These are phyloP conservation scores for Lasiodiplodia hormozganensis DNA, from an alignment of 2,329 filamentous ascomycete genomes.

Conservation along the genomic window DNA sequence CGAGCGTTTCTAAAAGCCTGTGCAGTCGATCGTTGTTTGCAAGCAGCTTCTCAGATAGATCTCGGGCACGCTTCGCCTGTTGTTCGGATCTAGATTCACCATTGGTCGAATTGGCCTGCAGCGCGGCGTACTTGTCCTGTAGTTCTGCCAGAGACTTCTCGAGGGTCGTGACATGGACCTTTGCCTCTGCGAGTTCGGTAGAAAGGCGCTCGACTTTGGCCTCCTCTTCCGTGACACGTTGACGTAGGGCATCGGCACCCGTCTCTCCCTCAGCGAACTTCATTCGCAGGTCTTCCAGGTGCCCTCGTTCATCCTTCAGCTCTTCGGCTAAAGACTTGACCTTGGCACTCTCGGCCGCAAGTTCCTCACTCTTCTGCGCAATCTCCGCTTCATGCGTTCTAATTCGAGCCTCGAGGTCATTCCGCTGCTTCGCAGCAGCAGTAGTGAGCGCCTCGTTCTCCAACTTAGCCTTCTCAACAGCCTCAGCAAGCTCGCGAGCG, in stretches of 20 bases:
- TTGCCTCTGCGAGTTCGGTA: constrained; percentile 75
- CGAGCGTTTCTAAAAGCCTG: constrained; percentile 83
- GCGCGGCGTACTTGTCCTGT: constrained; percentile 67
- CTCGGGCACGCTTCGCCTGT: constrained; percentile 76
- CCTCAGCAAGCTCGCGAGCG: constrained; percentile 53
- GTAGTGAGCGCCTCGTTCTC: constrained; percentile 53
- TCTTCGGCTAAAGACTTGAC: constrained; percentile 56
- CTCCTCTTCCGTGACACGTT: constrained; percentile 78
- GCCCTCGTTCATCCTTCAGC: constrained; percentile 70
- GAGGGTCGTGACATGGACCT: constrained; percentile 76
- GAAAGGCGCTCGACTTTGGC: constrained; percentile 70
- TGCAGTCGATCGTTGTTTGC: constrained; percentile 84
- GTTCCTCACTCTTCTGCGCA: constrained; percentile 48
- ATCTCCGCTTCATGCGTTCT: constrained; percentile 48
- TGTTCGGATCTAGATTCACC: constrained; percentile 41
- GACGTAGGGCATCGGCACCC: constrained; percentile 78
- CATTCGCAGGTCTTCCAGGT: constrained; percentile 71
- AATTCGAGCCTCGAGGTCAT: constrained; percentile 44
- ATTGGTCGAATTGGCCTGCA: constrained; percentile 54
- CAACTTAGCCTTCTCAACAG: constrained; percentile 54
- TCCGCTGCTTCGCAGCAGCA: constrained; percentile 50
- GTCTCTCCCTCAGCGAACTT: constrained; percentile 84
- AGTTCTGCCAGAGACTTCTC: constrained; percentile 76
- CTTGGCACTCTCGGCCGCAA: constrained; percentile 57
- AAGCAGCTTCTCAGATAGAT: constrained; percentile 83